Evolutionary conservation across 306 rosid genomes (phyloP).

Genomic region (Luffa acutangula): DNA sequence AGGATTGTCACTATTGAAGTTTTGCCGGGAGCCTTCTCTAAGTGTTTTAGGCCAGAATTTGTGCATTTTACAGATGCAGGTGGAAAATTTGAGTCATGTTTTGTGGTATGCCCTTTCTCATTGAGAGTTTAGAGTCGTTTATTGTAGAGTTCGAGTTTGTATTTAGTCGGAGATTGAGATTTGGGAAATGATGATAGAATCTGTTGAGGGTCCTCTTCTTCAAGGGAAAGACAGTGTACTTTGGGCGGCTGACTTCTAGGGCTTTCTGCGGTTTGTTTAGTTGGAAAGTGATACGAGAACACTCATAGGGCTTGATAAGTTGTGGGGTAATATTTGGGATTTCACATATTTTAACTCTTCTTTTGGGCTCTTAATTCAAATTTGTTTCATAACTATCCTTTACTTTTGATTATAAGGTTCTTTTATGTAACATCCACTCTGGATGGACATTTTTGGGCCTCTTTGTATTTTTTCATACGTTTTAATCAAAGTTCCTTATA

Average conservation of each 20-base stretch:
- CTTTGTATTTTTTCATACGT: neutral
- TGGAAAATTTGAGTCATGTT: neutral
- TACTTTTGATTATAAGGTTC: neutral
- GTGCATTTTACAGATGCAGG: neutral
- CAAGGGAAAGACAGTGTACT: neutral
- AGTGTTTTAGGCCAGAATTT: neutral
- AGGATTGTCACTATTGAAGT: neutral
- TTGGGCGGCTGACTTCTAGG: neutral
- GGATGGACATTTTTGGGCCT: neutral
- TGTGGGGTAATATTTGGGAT: neutral
- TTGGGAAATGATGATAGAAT: neutral
- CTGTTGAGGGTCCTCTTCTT: neutral
- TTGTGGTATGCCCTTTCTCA: neutral
- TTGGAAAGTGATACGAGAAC: neutral
- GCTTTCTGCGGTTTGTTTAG: neutral
- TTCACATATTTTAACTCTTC: neutral
- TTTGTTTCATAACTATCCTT: neutral
- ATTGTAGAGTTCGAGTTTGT: neutral
- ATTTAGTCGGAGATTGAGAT: neutral
- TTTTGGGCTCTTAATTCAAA: neutral
- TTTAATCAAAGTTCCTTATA: neutral
- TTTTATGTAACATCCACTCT: neutral
- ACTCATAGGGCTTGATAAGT: neutral
- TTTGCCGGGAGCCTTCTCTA: neutral
- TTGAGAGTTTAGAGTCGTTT: neutral